Base-by-base conservation (phyloP, 139 green algal genomes). In the Coelastrella sp. region DNA sequence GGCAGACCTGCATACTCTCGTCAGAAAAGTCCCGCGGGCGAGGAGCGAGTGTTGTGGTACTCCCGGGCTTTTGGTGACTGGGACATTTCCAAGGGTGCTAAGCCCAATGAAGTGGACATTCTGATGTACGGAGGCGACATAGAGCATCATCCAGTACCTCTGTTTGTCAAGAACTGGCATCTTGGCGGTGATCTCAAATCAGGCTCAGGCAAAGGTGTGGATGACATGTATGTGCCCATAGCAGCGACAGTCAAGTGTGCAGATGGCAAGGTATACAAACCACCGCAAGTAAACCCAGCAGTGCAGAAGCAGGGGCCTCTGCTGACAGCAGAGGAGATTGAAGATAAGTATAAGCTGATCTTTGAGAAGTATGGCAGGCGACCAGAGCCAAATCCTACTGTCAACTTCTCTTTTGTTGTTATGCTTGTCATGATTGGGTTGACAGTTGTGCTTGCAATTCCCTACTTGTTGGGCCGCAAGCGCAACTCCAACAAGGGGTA, bases 401-500 rank as follows among this genome's bases (percentile, higher is more conserved):
- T 94, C 32, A 92, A 92, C 84, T 91, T 91, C 83, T 89, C 82
- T 2, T 91, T 94, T 82, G 88, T 94, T 25, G 81, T 92, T 40
- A 83, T 94, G 60, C 74, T 93, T 11, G 88, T 93, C 17, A 88
- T 94, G 89, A 85, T 83, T 2, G 90, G 90, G 8, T 81, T 94
- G 6, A 90, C 87, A 0, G 91, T 91, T 34, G 87, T 94, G 37
- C 72, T 94, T 34, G 90, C 88, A 4, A 94, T 94, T 25, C 90
- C 90, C 0, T 94, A 94, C 85, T 87, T 94, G 50, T 38, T 94
- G 50, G 85, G 91, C 1, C 41, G 11, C 38, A 64, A 80, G 40
- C 89, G 90, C 75, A 41, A 69, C 19, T 23, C 8, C 2, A 21
- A 13, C 25, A 86, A 84, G 79, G 73, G 64, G 0, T 81, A 79